A percentile compares a stretch with the other conserved stretches of the same genome.
phyloP scores from a whole-genome alignment of 805 yeast genomes.

The Suhomyces xylopsoci region DNA sequence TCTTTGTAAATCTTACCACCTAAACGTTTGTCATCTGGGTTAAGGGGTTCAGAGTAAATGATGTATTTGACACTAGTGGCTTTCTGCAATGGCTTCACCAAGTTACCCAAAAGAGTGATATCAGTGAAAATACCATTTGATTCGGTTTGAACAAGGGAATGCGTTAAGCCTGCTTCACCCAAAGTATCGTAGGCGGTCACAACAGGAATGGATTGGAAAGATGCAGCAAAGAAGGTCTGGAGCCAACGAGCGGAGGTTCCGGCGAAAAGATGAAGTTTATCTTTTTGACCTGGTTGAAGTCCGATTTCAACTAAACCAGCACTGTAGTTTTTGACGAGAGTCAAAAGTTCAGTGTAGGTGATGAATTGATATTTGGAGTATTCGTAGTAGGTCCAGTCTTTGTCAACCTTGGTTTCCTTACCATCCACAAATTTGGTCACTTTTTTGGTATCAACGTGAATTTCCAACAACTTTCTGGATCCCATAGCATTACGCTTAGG shows the following conservation, averaged over 20 bases:
- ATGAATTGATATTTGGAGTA: constrained; percentile 67
- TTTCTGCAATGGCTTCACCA: constrained; percentile 68
- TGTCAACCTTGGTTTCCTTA: constrained; percentile 63
- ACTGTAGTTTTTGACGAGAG: constrained; percentile 53
- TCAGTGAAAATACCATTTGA: constrained; percentile 82
- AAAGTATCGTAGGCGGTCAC: constrained; percentile 96
- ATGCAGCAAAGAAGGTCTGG: constrained; percentile 77
- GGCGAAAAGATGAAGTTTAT: constrained; percentile 80
- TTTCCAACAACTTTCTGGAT: constrained; percentile 71
- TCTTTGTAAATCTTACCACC: constrained; percentile 56
- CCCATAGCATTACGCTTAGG: constrained; percentile 62
- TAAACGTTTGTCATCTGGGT: constrained; percentile 59
- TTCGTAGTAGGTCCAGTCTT: constrained; percentile 87
- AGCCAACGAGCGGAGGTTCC: constrained; percentile 88
- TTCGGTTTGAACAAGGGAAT: constrained; percentile 79
- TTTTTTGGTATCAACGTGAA: constrained; percentile 72
- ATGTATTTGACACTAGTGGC: constrained; percentile 62
- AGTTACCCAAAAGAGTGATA: constrained; percentile 61
- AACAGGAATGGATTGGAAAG: constrained; percentile 75
- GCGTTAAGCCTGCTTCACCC: constrained; percentile 85
- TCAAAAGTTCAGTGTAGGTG: constrained; percentile 55
- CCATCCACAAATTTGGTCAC: constrained; percentile 80
- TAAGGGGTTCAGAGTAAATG: constrained; percentile 65
- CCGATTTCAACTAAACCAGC: constrained; percentile 78
- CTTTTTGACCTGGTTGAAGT: constrained; percentile 54